A percentile compares a stretch with the other conserved stretches of the same genome.
These are phyloP conservation scores for Leishmania tarentolae DNA, from an alignment of 208 protist species.

Conservation along the genomic window DNA sequence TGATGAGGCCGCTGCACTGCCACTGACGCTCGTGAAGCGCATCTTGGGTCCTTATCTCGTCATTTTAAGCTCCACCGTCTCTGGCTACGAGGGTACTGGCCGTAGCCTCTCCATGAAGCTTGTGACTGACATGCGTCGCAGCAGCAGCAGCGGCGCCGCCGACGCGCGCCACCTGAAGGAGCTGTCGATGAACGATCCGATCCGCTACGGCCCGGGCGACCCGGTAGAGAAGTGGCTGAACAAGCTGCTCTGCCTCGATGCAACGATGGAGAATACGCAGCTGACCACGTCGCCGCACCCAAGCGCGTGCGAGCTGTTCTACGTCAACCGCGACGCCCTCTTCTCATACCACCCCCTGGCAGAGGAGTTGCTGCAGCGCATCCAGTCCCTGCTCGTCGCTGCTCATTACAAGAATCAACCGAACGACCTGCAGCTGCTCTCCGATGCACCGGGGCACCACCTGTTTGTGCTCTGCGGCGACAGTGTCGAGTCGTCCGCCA, in stretches of 20 bases:
- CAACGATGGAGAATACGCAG: conserved; percentile 56
- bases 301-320: conserved; percentile 96
- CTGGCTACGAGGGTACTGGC: conserved; percentile 99
- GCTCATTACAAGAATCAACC: conserved; percentile 99
- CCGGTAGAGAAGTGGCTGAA: conserved; percentile 98
- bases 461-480: conserved; percentile 97
- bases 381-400: conserved; percentile 96
- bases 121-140: conserved; percentile 96
- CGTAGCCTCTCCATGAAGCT: conserved; percentile 99
- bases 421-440: conserved; percentile 99
- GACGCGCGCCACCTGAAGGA: conserved; percentile 91
- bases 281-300: conserved; percentile 90
- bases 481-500: conserved; percentile 48
- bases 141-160: conserved; percentile 21
- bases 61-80: conserved; percentile 99
- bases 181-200: conserved; percentile 96
- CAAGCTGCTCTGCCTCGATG: conserved; percentile 98
- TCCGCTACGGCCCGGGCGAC: conserved; percentile 97
- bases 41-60: conserved; percentile 98
- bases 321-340: conserved; percentile 98
- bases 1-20: conserved; percentile 99
- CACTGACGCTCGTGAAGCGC: conserved; percentile 96
- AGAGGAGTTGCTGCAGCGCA: conserved; percentile 94
- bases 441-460: conserved; percentile 99
- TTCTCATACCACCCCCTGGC: conserved; percentile 98